Conservation (phyloP, 2,329 filamentous ascomycete genomes). For the Ceratocystis albifundus region DNA sequence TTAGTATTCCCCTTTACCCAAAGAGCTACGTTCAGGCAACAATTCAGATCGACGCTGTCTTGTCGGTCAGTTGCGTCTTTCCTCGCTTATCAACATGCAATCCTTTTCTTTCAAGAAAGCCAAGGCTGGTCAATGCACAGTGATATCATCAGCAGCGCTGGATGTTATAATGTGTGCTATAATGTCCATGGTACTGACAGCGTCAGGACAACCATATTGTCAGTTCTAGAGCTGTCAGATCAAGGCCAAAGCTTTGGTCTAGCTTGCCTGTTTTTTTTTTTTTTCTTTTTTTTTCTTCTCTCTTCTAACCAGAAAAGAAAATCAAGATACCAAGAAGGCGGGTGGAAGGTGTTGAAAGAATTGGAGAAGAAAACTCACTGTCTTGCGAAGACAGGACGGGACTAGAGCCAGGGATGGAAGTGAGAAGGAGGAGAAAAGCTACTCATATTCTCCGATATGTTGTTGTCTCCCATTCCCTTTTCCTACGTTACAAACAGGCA, state of each 20-base stretch:
- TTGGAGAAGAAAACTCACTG: neutral
- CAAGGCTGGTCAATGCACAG: slow-evolving; percentile 3
- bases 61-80: neutral
- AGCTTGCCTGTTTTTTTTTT: neutral
- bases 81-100: neutral
- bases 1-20: neutral
- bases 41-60: slow-evolving; percentile 6
- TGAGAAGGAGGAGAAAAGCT: neutral
- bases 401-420: neutral
- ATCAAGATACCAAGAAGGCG: neutral
- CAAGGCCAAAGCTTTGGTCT: neutral
- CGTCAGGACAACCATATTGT: neutral
- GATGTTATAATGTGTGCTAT: neutral
- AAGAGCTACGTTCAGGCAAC: neutral
- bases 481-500: neutral
- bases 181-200: neutral
- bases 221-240: neutral
- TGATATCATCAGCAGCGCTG: neutral
- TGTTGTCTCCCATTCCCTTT: neutral
- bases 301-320: neutral
- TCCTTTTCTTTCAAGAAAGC: neutral
- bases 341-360: neutral
- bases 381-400: neutral
- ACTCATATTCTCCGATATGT: neutral
- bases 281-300: no score